A percentile compares a stretch with the other conserved stretches of the same genome.
These are phyloP conservation scores for Rhodamnia rubescens DNA, from an alignment of 345 rosid genomes.

Conservation along the genomic window DNA sequence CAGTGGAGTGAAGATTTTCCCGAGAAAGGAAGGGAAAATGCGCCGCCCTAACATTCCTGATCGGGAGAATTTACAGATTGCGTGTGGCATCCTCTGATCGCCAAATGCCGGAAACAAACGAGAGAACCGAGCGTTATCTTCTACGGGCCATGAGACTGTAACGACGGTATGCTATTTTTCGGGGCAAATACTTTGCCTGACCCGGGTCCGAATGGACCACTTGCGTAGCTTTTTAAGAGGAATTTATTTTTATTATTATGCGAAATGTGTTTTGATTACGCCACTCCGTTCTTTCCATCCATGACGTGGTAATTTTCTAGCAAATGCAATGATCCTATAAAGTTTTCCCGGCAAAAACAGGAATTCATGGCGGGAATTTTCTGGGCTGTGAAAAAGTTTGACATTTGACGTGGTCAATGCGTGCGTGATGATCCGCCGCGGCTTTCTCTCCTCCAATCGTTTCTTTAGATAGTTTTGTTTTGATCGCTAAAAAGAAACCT, in stretches of 20 bases:
- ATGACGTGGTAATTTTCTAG: too few relatives aligned
- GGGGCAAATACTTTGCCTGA: neutral
- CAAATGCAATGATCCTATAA: too few relatives aligned
- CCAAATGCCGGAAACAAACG: neutral
- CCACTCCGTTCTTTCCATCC: too few relatives aligned
- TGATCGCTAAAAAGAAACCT: too few relatives aligned
- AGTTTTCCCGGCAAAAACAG: too few relatives aligned
- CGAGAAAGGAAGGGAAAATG: neutral
- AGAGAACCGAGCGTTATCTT: neutral
- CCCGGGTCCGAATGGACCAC: neutral
- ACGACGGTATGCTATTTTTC: neutral
- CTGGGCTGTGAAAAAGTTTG: too few relatives aligned
- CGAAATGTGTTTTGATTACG: too few relatives aligned
- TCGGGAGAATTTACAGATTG: conserved; percentile 10
- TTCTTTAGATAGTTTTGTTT: neutral
- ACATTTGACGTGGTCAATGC: too few relatives aligned
- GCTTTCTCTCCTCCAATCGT: neutral
- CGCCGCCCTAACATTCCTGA: neutral
- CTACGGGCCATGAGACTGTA: neutral
- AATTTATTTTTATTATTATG: too few relatives aligned
- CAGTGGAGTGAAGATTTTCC: neutral
- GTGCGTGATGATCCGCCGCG: neutral
- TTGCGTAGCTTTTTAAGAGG: too few relatives aligned
- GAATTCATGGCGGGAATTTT: too few relatives aligned
- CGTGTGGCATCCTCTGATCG: neutral